Evolutionary conservation across 1,284 basidiomycete genomes (phyloP).

Genomic region (Ceratobasidium sp.): DNA sequence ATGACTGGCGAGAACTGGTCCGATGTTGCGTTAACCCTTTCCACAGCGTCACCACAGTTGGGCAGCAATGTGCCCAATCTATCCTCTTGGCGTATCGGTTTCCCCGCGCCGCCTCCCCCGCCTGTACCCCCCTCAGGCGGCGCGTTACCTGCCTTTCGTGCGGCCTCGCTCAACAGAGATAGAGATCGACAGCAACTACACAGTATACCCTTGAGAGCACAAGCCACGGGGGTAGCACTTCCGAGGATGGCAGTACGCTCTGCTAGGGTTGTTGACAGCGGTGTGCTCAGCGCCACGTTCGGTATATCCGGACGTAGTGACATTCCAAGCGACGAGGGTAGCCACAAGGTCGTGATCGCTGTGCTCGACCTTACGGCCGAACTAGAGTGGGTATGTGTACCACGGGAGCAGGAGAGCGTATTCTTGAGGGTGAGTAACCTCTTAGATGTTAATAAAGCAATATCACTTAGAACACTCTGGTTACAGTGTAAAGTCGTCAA

Average conservation of each 20-base stretch:
- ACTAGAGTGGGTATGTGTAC: conserved; percentile 51
- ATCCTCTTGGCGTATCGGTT: conserved; percentile 19
- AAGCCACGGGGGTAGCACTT: neutral
- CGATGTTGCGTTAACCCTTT: too few relatives aligned
- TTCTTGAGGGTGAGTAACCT: conserved; percentile 14
- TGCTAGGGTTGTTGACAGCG: conserved; percentile 28
- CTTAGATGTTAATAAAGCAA: neutral
- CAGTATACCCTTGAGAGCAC: too few relatives aligned
- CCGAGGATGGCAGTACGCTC: conserved; percentile 5
- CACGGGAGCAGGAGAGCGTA: conserved; percentile 40
- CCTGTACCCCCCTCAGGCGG: too few relatives aligned
- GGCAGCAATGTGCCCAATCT: conserved; percentile 51
- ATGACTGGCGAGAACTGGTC: conserved; percentile 52
- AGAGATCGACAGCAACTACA: too few relatives aligned
- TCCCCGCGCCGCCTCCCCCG: neutral
- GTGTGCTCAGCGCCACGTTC: conserved; percentile 50
- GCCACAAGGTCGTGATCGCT: conserved; percentile 50
- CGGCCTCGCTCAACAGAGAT: too few relatives aligned
- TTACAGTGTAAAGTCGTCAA: conserved; percentile 46
- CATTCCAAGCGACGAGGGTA: conserved; percentile 50
- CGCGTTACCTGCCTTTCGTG: too few relatives aligned
- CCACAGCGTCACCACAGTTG: conserved; percentile 49
- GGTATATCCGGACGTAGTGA: conserved; percentile 48
- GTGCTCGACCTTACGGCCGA: conserved; percentile 49
- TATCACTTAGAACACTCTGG: neutral